Percentiles rank a stretch among this genome's conserved stretches.
These are phyloP conservation scores for Amanita pallidorosea DNA, from an alignment of 768 basidiomycete genomes.

Conservation along the genomic window DNA sequence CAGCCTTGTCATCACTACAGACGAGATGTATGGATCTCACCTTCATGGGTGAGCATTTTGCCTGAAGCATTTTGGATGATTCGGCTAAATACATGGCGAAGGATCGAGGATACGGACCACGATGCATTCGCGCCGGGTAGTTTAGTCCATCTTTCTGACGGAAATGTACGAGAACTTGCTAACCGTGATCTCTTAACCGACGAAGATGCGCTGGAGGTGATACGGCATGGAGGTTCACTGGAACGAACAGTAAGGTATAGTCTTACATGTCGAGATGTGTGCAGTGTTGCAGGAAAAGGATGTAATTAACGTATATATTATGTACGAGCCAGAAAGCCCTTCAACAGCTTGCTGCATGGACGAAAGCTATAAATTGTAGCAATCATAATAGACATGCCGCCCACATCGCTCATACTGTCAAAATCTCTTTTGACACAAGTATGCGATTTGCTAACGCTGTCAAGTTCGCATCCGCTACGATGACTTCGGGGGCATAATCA, in stretches of 20 bases:
- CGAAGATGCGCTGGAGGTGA: conserved; percentile 22
- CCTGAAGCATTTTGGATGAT: not conserved
- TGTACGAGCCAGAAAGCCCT: not conserved
- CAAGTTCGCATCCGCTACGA: conserved; percentile 91
- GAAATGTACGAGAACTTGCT: conserved; percentile 25
- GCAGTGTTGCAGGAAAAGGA: conserved; percentile 37
- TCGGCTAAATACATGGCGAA: conserved; percentile 11
- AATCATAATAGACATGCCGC: not conserved
- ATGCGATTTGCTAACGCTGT: conserved; percentile 78
- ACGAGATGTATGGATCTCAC: conserved; percentile 55
- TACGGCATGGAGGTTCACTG: conserved; percentile 41
- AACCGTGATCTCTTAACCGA: conserved; percentile 48
- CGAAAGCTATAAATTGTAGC: not conserved
- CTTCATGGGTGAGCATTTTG: conserved; percentile 55
- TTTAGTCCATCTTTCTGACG: conserved; percentile 12
- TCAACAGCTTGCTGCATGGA: conserved; percentile 12
- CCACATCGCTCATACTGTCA: conserved; percentile 12
- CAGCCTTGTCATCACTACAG: conserved; percentile 70
- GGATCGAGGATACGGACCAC: conserved; percentile 47
- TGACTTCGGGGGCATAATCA: conserved; percentile 82
- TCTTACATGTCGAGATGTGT: conserved; percentile 79
- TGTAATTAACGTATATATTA: not conserved
- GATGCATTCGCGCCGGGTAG: conserved; percentile 31
- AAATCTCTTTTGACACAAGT: conserved; percentile 59
- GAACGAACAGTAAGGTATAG: conserved; percentile 59